Evolutionary conservation across 1,284 basidiomycete genomes (phyloP), one percentile per base, ranked within the genome.

Genomic region (Cystobasidium slooffiae): DNA sequence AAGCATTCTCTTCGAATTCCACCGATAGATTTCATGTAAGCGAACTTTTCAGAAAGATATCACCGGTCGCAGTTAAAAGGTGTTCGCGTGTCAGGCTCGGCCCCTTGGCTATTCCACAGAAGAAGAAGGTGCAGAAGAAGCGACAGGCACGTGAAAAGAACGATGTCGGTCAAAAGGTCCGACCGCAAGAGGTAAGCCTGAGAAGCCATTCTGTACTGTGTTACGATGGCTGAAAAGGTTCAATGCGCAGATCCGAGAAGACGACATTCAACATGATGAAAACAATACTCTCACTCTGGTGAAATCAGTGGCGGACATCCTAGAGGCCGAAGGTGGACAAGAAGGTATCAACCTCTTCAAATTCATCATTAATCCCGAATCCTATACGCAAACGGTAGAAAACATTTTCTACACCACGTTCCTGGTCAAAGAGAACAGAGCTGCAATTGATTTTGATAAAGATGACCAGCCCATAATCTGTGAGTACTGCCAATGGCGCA

Each of bases 321-420:
- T 75, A 20, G 31, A 20, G 14, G 18, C 3, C 2, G 63, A 76
- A 22, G 72, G 72, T 16, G 81, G 79, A 7, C 66, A 62, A 8
- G 22, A 75, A 0, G 82, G 83, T 7, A 86, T 91, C 63, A 92
- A 94, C 79, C 96, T 82, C 22, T 95, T 96, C 84, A 83, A 85
- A 75, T 91, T 97, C 79, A 87, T 94, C 61, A 84, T 95, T 75
- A 94, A 97, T 79, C 94, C 94, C 7, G 82, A 89, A 44, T 90
- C 92, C 78, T 97, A 93, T 80, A 89, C 90, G 0, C 94, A 97
- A 81, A 92, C 92, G 0, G 91, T 97, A 22, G 94, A 97, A 83
- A 97, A 97, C 80, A 85, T 96, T 22, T 97, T 97, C 81, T 92
- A 96, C 79, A 86, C 96, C 1, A 94, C 93, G 0, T 97, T 97